Evolutionary conservation across 208 protist species (phyloP).

Genomic region (Leishmania turanica): DNA sequence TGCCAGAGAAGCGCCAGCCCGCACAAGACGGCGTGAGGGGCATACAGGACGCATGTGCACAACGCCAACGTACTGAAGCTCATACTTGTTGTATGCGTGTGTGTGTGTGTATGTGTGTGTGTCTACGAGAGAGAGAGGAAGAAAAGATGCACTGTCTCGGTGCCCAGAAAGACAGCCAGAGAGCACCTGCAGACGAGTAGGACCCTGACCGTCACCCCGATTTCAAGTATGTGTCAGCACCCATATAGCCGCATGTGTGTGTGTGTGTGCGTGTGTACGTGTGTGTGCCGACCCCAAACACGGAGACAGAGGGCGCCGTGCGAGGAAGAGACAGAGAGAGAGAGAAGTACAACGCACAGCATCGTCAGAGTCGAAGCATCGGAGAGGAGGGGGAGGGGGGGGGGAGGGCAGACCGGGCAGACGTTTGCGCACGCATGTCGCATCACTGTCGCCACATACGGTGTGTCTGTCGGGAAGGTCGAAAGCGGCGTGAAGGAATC

Average conservation of each 20-base stretch:
- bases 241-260: not conserved
- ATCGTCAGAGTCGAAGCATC: not conserved
- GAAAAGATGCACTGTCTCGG: not conserved
- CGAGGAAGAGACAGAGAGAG: not conserved
- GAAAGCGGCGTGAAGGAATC: not conserved
- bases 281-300: not conserved
- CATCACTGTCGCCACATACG: not conserved
- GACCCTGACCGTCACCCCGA: not conserved
- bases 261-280: not conserved
- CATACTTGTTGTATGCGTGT: not conserved
- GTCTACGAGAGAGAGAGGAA: not conserved
- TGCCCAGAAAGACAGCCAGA: not conserved
- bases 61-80: slow-evolving; percentile 4
- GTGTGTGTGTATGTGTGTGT: too few relatives aligned
- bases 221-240: not conserved
- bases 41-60: slow-evolving; percentile 29
- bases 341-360: not conserved
- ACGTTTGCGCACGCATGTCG: not conserved
- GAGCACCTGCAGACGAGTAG: not conserved
- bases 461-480: not conserved
- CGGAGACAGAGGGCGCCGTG: not conserved
- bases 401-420: not conserved
- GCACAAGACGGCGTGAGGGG: slow-evolving; percentile 13
- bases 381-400: not conserved
- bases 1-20: slow-evolving; percentile 15